Percentiles rank a stretch among this genome's conserved stretches.
These are phyloP conservation scores for Gelatoporia subvermispora DNA, from an alignment of 768 basidiomycete genomes.

Conservation along the genomic window DNA sequence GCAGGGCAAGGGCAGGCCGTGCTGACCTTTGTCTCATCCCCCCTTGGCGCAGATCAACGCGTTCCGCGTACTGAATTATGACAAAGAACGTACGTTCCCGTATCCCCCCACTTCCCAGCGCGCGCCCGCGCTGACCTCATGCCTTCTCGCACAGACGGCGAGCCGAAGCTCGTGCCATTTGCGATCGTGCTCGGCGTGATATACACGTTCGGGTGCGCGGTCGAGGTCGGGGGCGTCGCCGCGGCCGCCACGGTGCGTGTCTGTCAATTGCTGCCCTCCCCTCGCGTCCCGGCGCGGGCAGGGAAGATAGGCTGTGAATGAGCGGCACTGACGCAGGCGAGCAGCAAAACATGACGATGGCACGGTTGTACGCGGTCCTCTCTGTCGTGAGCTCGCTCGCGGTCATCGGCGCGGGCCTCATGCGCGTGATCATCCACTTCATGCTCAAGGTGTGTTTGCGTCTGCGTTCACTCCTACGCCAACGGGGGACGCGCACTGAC, in stretches of 20 bases:
- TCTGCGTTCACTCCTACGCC: neutral
- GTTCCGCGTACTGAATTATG: slow-evolving; percentile 49
- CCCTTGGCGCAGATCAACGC: slow-evolving; percentile 45
- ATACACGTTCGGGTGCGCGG: slow-evolving; percentile 44
- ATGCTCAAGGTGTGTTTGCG: slow-evolving; percentile 50
- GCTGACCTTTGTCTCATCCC: neutral
- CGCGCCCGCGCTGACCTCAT: neutral
- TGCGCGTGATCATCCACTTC: slow-evolving; percentile 63
- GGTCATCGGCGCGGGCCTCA: slow-evolving; percentile 45
- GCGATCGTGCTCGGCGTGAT: slow-evolving; percentile 57
- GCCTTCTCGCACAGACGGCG: slow-evolving; percentile 27
- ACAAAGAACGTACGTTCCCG: slow-evolving; percentile 40
- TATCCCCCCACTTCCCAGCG: neutral
- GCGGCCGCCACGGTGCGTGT: slow-evolving; percentile 47
- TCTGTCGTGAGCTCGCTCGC: slow-evolving; percentile 44
- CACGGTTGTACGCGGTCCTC: slow-evolving; percentile 53
- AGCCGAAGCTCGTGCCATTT: slow-evolving; percentile 44
- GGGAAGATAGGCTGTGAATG: neutral
- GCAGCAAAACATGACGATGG: slow-evolving; percentile 48
- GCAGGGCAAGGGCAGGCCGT: too few relatives aligned
- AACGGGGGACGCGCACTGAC: neutral
- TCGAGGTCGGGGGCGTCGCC: slow-evolving; percentile 53
- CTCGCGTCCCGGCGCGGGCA: slow-evolving; percentile 1
- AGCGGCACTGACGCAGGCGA: too few relatives aligned
- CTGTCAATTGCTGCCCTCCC: neutral